Evolutionary conservation across 192 early-diverging fungal genomes (phyloP).

Genomic region (Jimgerdemannia lactiflua): DNA sequence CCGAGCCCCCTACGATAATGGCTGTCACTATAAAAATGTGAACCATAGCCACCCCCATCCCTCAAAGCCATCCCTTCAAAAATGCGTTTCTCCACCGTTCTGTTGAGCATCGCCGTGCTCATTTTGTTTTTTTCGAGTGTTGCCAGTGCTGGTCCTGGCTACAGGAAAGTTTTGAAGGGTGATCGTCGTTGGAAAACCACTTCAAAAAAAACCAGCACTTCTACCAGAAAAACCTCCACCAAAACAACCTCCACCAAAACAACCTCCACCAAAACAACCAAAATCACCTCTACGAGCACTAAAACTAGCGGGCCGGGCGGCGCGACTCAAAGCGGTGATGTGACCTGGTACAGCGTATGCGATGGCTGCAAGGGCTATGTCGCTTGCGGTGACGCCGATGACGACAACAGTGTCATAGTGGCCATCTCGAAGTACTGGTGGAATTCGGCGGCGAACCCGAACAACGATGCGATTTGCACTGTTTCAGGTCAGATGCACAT

Average conservation of each 20-base stretch:
- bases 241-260: background rate
- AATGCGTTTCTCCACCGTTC: background rate
- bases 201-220: background rate
- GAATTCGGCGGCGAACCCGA: background rate
- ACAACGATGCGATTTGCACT: background rate
- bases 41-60: no score
- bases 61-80: background rate
- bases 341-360: background rate
- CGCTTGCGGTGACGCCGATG: background rate
- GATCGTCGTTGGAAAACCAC: background rate
- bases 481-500: background rate
- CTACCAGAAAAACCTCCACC: background rate
- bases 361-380: background rate
- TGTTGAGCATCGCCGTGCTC: background rate
- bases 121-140: background rate
- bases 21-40: no score
- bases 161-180: background rate
- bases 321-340: background rate
- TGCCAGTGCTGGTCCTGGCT: no score
- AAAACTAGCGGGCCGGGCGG: background rate
- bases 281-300: background rate
- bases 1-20: background rate
- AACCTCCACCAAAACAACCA: background rate
- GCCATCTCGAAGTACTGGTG: background rate
- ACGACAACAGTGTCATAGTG: background rate